Conservation (phyloP, 495 filamentous ascomycete species). For the Penicillium salamii region DNA sequence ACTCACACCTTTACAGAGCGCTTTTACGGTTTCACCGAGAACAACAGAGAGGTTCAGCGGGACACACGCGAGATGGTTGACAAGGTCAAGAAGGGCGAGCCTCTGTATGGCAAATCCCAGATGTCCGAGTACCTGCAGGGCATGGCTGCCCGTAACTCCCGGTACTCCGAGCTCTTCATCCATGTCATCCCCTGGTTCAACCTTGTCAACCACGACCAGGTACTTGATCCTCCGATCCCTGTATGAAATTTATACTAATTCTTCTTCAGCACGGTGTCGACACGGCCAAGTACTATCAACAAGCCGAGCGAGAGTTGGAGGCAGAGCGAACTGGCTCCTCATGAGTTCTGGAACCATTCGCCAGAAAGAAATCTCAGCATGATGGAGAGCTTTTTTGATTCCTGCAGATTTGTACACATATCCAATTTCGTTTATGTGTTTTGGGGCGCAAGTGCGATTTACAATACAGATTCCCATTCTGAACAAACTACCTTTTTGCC, state of each 20-base stretch:
- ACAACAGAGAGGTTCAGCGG: slow-evolving; percentile 85
- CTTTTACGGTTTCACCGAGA: slow-evolving; percentile 93
- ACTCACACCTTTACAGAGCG: slow-evolving; percentile 46
- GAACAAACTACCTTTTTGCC: background rate
- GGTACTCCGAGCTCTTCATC: slow-evolving; percentile 79
- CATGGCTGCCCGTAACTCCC: slow-evolving; percentile 85
- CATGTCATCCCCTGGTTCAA: slow-evolving; percentile 94
- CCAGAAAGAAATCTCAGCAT: background rate
- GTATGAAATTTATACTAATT: slow-evolving; percentile 9
- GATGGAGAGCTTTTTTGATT: slow-evolving; percentile 4
- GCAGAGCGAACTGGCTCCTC: slow-evolving; percentile 53
- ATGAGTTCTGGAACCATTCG: slow-evolving; percentile 13
- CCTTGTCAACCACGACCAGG: slow-evolving; percentile 90
- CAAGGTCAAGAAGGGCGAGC: slow-evolving; percentile 85
- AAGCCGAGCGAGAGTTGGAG: slow-evolving; percentile 93
- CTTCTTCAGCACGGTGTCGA: slow-evolving; percentile 80
- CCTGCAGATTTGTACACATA: slow-evolving; percentile 33
- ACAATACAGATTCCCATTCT: slow-evolving; percentile 20
- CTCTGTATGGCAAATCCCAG: slow-evolving; percentile 80
- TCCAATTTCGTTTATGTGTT: slow-evolving; percentile 21
- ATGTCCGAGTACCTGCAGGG: slow-evolving; percentile 88
- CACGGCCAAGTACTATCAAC: slow-evolving; percentile 95
- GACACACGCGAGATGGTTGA: slow-evolving; percentile 98
- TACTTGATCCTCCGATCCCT: slow-evolving; percentile 23
- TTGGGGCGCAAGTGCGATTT: slow-evolving; percentile 27